Conservation (phyloP, 768 basidiomycete species). For the Flagelloscypha sp. region DNA sequence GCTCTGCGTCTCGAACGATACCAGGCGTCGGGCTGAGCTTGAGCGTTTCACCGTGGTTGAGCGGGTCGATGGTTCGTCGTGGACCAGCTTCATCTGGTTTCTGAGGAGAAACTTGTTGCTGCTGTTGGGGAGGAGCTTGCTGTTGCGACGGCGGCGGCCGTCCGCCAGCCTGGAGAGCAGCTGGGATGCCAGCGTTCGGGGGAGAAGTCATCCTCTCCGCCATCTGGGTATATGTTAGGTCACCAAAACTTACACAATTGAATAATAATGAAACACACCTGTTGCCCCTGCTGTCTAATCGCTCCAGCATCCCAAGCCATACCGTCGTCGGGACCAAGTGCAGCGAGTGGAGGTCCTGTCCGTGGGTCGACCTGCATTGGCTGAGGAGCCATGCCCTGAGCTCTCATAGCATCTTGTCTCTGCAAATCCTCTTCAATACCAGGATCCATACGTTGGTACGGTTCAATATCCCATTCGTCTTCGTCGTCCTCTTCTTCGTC, state of each 20-base stretch:
- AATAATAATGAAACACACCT: no score
- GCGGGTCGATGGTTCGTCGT: conserved; percentile 46
- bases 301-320: conserved; percentile 93
- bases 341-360: no score
- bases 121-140: conserved; percentile 17
- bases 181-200: conserved; percentile 22
- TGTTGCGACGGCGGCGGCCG: conserved; percentile 21
- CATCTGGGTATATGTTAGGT: no score
- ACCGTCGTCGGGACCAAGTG: conserved; percentile 73
- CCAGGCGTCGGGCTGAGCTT: conserved; percentile 73
- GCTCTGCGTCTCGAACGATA: conserved; percentile 53
- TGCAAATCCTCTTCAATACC: conserved; percentile 53
- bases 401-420: conserved; percentile 21
- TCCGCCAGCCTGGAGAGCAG: conserved; percentile 26
- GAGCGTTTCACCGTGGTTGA: conserved; percentile 63
- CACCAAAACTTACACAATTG: no score
- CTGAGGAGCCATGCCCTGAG: no score
- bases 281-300: no score
- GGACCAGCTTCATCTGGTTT: conserved; percentile 11
- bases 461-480: conserved; percentile 59
- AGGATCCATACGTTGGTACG: conserved; percentile 61
- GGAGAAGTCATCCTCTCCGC: no score
- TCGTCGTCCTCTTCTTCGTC: conserved; percentile 53
- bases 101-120: conserved; percentile 11
- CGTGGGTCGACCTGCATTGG: conserved; percentile 5